Evolutionary conservation across 1,139 yeast species (phyloP).

Genomic region (Blastobotrys buckinghamii): DNA sequence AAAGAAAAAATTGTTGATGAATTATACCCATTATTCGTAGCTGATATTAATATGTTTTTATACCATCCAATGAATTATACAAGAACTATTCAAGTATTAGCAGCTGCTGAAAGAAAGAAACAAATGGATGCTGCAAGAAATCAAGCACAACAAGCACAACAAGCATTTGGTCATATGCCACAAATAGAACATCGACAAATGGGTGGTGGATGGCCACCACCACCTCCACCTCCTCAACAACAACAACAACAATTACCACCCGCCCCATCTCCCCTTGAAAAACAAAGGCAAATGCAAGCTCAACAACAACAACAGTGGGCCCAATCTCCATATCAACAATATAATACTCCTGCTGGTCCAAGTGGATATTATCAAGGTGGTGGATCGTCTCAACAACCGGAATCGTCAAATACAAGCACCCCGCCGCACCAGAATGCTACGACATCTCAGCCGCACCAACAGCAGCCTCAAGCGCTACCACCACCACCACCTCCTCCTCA

Average conservation of each 20-base stretch:
- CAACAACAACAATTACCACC: slow-evolving; percentile 10
- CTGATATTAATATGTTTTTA: slow-evolving; percentile 55
- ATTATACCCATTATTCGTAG: slow-evolving; percentile 79
- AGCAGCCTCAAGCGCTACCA: neutral
- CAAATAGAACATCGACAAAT: slow-evolving; percentile 2
- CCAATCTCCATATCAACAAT: slow-evolving; percentile 1
- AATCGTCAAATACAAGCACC: neutral
- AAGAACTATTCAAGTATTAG: slow-evolving; percentile 35
- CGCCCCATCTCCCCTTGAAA: too few species aligned
- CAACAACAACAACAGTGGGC: slow-evolving; percentile 6
- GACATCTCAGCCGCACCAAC: neutral
- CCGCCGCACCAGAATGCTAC: neutral
- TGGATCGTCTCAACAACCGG: neutral
- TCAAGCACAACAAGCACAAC: slow-evolving; percentile 18
- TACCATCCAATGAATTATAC: slow-evolving; percentile 31
- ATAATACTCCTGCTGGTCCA: slow-evolving; percentile 3
- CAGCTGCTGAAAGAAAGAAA: slow-evolving; percentile 33
- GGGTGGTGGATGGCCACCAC: too few species aligned
- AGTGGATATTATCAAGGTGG: slow-evolving; percentile 2
- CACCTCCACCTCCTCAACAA: slow-evolving; percentile 10
- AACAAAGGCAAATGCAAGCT: slow-evolving; percentile 10
- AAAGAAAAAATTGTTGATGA: slow-evolving; percentile 77
- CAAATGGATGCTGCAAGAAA: slow-evolving; percentile 23
- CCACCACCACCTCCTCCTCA: neutral
- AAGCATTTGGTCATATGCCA: slow-evolving; percentile 5